Evolutionary conservation across 495 filamentous ascomycete species (phyloP), one percentile per base, ranked within the genome.

Genomic region (Friedmanniomyces endolithicus): DNA sequence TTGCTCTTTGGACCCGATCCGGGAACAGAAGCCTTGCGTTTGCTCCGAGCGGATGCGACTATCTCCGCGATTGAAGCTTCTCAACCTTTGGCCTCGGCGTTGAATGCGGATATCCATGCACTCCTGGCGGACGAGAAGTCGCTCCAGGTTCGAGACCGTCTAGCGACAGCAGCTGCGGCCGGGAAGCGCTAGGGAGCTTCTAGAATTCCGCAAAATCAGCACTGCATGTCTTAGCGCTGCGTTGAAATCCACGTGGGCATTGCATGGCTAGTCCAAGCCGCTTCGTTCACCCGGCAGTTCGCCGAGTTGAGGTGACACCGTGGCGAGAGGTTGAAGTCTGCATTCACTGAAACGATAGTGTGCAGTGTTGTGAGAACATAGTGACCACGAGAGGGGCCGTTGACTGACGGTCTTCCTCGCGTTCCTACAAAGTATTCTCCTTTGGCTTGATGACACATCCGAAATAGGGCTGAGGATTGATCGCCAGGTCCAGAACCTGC

Each of bases 1-100:
- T 20, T 58, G 25, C 51, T 62, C 0, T 55, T 58, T 40, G 51
- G 55, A 6, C 17, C 17, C 12, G 50, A 62, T 23, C 49, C 50
- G 2, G 55, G 48, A 1, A 55, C 35, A 1, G 59, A 62, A 31
- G 59, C 59, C 23, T 17, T 62, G 40, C 34, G 51, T 8, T 37
- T 62, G 23, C 23, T 52, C 25, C 50, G 59, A 23, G 59, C 59
- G 11, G 55, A 58, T 27, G 52, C 59, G 1, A 35, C 58, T 27
- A 23, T 58, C 29, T 50, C 51, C 1, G 44, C 50, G 23, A 23
- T n/a, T 9, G 47, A 52, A 22, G 29, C 48, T 3, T 44, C 47
- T 12, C 57, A 51, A 14, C 7, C 11, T 7, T 17, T 50, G 33
- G 27, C 20, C 1, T 8, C 57, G 22, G 31, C 34, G 9, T 50